Conservation (phyloP, 2,329 filamentous ascomycete species). For the Botrytis hyacinthi region DNA sequence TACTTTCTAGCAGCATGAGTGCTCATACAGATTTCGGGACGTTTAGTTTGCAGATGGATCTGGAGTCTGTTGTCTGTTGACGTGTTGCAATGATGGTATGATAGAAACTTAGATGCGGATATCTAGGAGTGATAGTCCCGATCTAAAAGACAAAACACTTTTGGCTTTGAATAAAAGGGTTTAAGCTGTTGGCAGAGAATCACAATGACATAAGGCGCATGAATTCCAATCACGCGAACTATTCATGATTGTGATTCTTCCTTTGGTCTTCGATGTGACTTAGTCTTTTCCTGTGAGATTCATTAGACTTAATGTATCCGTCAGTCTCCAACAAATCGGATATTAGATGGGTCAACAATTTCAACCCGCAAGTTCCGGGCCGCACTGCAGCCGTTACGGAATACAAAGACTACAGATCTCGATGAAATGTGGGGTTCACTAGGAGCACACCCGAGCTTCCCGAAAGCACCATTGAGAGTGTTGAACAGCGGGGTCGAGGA, state of each 20-base stretch:
- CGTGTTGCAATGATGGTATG: neutral
- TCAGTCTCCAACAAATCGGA: neutral
- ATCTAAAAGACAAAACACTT: neutral
- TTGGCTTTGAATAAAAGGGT: neutral
- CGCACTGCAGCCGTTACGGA: neutral
- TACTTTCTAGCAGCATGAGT: neutral
- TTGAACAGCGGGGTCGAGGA: too few species aligned
- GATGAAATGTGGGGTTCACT: neutral
- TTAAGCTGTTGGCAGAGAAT: neutral
- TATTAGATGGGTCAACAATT: neutral
- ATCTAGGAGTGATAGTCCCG: neutral
- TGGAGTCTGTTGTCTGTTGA: neutral
- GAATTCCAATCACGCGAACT: neutral
- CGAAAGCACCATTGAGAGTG: neutral
- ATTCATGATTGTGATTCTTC: neutral
- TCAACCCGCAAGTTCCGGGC: neutral
- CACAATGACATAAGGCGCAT: neutral
- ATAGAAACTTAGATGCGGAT: neutral
- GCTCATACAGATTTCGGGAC: fast-evolving
- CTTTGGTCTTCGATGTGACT: neutral
- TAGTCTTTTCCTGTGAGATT: neutral
- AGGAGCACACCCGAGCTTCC: neutral
- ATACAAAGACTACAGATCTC: neutral
- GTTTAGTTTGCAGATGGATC: neutral
- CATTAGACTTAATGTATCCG: neutral